Percentiles rank a stretch among this genome's conserved stretches.
Conservation (phyloP, 108 stramenopile species). For the Schizochytrium sp. region DNA sequence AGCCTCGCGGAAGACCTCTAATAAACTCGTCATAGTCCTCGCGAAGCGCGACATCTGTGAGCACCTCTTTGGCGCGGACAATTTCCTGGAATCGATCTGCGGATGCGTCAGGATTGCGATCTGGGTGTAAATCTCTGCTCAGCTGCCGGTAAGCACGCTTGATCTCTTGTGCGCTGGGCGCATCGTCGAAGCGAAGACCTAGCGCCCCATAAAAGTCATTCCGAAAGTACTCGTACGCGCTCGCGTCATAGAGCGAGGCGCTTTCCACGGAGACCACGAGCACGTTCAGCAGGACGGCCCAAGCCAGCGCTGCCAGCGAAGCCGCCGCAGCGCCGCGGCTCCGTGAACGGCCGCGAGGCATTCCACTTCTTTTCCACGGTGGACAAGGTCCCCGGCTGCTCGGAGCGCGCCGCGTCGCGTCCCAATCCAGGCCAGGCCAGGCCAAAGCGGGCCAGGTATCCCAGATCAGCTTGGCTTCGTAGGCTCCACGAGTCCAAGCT, state of each 20-base stretch:
- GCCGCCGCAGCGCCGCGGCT: not conserved
- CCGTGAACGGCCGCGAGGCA: no score
- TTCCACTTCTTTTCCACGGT: no score
- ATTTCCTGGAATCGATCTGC: not conserved
- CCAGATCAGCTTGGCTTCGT: no score
- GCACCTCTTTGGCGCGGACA: not conserved
- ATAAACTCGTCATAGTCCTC: not conserved
- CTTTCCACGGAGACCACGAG: not conserved
- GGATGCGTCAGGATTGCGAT: not conserved
- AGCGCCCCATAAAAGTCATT: slow-evolving; percentile 7
- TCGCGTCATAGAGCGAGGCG: not conserved
- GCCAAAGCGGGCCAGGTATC: no score
- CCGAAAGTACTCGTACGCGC: not conserved
- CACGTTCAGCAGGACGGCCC: not conserved
- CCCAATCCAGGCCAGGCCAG: no score
- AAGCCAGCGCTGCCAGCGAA: not conserved
- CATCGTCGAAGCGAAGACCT: not conserved
- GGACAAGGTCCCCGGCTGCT: no score
- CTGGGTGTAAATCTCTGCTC: not conserved
- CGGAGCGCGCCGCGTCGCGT: no score
- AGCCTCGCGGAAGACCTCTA: not conserved
- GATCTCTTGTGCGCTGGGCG: not conserved
- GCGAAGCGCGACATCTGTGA: not conserved
- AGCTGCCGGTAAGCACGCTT: not conserved
- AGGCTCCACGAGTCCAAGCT: no score